phyloP scores from a whole-genome alignment of 805 yeast genomes.

The Candida sanyiensis region DNA sequence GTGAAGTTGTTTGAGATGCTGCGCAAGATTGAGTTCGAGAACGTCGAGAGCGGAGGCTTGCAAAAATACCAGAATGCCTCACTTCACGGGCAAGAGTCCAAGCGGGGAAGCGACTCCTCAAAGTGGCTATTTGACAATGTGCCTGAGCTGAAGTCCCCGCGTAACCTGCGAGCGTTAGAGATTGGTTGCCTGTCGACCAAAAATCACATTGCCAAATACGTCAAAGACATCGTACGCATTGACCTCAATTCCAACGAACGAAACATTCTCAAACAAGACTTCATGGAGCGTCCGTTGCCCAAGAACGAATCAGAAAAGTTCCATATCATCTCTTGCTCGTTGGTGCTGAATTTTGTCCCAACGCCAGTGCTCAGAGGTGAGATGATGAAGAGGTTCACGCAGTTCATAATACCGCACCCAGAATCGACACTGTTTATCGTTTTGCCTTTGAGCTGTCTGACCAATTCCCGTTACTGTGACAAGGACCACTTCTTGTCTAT shows the following conservation, averaged over 20 bases:
- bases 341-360: conserved; percentile 87
- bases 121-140: conserved; percentile 74
- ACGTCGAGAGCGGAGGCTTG: conserved; percentile 66
- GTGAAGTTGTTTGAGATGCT: conserved; percentile 28
- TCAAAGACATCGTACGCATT: conserved; percentile 42
- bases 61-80: conserved; percentile 81
- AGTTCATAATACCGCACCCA: conserved; percentile 39
- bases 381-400: conserved; percentile 59
- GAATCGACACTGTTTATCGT: conserved; percentile 60
- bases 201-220: conserved; percentile 51
- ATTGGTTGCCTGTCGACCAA: conserved; percentile 73
- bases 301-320: conserved; percentile 39
- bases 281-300: conserved; percentile 72
- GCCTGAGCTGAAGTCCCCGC: conserved; percentile 25
- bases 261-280: conserved; percentile 70
- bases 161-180: conserved; percentile 51
- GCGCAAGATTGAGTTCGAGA: conserved; percentile 56
- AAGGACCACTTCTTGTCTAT: conserved; percentile 37
- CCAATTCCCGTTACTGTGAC: conserved; percentile 75
- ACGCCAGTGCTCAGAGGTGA: conserved; percentile 63
- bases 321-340: conserved; percentile 70
- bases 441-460: conserved; percentile 80
- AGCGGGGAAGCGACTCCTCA: conserved; percentile 91
- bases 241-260: conserved; percentile 81
- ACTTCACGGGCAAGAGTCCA: conserved; percentile 68